Evolutionary conservation across 2,329 filamentous ascomycete genomes (phyloP).

Genomic region (Conoideocrella luteorostrata): DNA sequence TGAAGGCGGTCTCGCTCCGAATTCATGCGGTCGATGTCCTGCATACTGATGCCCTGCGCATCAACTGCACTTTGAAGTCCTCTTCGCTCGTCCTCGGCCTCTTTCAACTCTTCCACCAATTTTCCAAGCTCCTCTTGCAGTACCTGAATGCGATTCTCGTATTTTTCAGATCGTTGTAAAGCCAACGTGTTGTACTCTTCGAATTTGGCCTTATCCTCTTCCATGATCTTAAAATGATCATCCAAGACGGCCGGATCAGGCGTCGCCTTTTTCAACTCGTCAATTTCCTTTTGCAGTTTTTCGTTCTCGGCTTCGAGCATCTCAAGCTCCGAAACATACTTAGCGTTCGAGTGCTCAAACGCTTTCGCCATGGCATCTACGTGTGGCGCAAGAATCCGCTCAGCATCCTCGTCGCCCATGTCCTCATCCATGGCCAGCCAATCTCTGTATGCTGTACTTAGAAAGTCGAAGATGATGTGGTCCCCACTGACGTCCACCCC

Average conservation of each 20-base stretch:
- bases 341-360: conserved; percentile 79
- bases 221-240: conserved; percentile 85
- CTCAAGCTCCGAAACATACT: conserved; percentile 76
- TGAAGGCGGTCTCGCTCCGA: conserved; percentile 91
- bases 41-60: conserved; percentile 88
- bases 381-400: conserved; percentile 73
- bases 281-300: conserved; percentile 75
- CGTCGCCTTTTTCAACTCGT: conserved; percentile 79
- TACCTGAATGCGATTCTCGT: conserved; percentile 71
- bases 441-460: conserved; percentile 83
- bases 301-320: conserved; percentile 82
- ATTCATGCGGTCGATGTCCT: conserved; percentile 99
- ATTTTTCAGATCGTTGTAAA: conserved; percentile 80
- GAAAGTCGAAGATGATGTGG: conserved; percentile 88
- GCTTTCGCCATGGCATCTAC: conserved; percentile 80
- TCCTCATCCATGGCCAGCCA: conserved; percentile 93
- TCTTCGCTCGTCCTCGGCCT: conserved; percentile 75
- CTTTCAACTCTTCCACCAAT: conserved; percentile 64
- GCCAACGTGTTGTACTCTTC: conserved; percentile 88
- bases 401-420: conserved; percentile 75
- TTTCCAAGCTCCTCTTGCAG: conserved; percentile 84
- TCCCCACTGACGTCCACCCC: conserved; percentile 85
- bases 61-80: conserved; percentile 82
- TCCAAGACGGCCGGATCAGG: conserved; percentile 80
- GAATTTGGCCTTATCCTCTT: conserved; percentile 91